Conservation (phyloP, 768 basidiomycete genomes). For the Tubosaeta sp. region DNA sequence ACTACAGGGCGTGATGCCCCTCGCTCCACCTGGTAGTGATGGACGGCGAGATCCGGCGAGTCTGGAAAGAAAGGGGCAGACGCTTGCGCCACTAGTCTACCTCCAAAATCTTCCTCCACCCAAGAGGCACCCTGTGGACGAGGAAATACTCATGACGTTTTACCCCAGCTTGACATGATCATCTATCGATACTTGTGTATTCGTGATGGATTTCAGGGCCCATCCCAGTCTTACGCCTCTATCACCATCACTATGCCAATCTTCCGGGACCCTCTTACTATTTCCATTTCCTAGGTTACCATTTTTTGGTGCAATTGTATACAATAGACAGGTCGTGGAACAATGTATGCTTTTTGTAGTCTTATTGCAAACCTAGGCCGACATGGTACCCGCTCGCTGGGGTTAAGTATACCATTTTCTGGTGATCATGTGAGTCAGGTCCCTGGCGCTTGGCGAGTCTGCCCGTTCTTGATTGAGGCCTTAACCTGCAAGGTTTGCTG, state of each 20-base stretch:
- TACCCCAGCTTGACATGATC: slow-evolving; percentile 30
- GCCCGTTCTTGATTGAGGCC: background rate
- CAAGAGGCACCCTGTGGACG: slow-evolving; percentile 66
- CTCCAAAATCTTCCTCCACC: slow-evolving; percentile 56
- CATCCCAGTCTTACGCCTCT: slow-evolving; percentile 5
- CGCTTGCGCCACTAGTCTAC: slow-evolving; percentile 61
- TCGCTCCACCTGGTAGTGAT: slow-evolving; percentile 1
- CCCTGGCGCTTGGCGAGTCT: background rate
- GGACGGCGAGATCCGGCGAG: background rate
- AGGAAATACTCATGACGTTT: slow-evolving; percentile 64
- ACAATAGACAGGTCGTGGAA: slow-evolving; percentile 18
- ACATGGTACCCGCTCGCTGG: background rate
- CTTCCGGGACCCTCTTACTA: slow-evolving; percentile 11
- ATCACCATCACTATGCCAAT: slow-evolving; percentile 9
- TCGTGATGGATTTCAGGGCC: slow-evolving; percentile 10
- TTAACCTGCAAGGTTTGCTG: background rate
- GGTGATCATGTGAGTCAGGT: background rate
- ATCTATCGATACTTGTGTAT: slow-evolving; percentile 1
- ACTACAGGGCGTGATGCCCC: slow-evolving; percentile 2
- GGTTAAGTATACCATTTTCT: background rate
- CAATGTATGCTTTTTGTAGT: slow-evolving; percentile 18
- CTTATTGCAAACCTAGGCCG: background rate
- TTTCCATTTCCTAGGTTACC: slow-evolving; percentile 1
- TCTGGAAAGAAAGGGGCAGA: slow-evolving; percentile 21
- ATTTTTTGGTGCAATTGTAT: slow-evolving; percentile 26